phyloP scores from a whole-genome alignment of 805 yeast genomes.

The Kodamaea hsintzibuensis region DNA sequence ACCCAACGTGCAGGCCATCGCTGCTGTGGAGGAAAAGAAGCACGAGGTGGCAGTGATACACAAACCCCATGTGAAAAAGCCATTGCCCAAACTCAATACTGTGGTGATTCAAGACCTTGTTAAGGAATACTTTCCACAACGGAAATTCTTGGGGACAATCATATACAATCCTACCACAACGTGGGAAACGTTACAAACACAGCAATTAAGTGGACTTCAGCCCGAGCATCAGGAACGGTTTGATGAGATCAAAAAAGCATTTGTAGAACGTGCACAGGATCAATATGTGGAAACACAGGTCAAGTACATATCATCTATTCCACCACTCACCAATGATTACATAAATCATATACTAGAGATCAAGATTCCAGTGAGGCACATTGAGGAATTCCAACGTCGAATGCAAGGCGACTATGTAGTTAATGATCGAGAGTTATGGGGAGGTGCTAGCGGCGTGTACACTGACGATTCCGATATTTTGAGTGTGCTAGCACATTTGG shows the following conservation, averaged over 20 bases:
- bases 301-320: conserved; percentile 39
- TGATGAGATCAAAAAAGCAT: conserved; percentile 24
- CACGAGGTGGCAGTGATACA: neutral
- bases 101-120: conserved; percentile 23
- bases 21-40: neutral
- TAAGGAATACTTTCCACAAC: conserved; percentile 27
- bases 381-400: conserved; percentile 35
- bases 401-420: conserved; percentile 35
- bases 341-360: conserved; percentile 54
- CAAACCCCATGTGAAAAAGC: conserved; percentile 5
- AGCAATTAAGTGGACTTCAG: conserved; percentile 26
- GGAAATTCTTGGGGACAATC: conserved; percentile 35
- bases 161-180: conserved; percentile 61
- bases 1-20: neutral
- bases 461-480: conserved; percentile 92
- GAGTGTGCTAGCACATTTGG: conserved; percentile 72
- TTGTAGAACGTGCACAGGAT: conserved; percentile 14
- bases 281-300: conserved; percentile 10
- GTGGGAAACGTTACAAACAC: conserved; percentile 36
- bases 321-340: conserved; percentile 39
- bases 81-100: conserved; percentile 16
- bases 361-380: conserved; percentile 50
- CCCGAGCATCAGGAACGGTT: conserved; percentile 31
- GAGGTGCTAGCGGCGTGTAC: conserved; percentile 73
- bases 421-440: conserved; percentile 66